A percentile compares a stretch with the other conserved stretches of the same genome.
Conservation (phyloP, 495 filamentous ascomycete genomes). For the Aspergillus sclerotiicarbonarius region DNA sequence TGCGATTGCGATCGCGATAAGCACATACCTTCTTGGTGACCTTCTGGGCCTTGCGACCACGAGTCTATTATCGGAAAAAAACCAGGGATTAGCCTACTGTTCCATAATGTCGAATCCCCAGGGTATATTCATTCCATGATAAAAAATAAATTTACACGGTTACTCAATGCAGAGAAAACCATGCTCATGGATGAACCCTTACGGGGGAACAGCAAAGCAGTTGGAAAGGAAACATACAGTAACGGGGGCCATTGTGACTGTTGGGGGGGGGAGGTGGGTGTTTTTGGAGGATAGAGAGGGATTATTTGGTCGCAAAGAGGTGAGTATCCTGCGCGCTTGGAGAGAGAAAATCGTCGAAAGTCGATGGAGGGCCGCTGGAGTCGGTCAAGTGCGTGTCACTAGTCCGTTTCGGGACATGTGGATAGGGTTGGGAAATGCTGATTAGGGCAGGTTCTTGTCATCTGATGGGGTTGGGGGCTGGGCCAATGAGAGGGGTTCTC, state of each 20-base stretch:
- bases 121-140: constrained; percentile 20
- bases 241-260: constrained; percentile 50
- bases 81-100: constrained; percentile 83
- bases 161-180: constrained; percentile 3
- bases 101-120: constrained; percentile 56
- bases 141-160: constrained; percentile 22
- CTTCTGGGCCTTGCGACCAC: constrained; percentile 63
- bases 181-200: constrained; percentile 12
- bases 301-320: constrained; percentile 53
- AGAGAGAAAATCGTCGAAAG: constrained; percentile 28
- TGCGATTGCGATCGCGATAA: not conserved
- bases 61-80: constrained; percentile 38
- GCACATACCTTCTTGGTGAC: constrained; percentile 47
- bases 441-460: constrained; percentile 10
- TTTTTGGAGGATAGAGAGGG: constrained; percentile 25
- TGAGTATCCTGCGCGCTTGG: constrained; percentile 58
- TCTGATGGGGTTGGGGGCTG: not conserved
- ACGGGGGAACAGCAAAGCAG: constrained; percentile 83
- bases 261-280: constrained; percentile 22
- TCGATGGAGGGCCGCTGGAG: constrained; percentile 33
- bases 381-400: constrained; percentile 26
- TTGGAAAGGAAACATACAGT: constrained; percentile 70
- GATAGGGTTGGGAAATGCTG: constrained; percentile 3
- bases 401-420: constrained; percentile 23
- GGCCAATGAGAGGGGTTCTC: not conserved